Evolutionary conservation across 768 basidiomycete genomes (phyloP).

Genomic region (Trametes gibbosa): DNA sequence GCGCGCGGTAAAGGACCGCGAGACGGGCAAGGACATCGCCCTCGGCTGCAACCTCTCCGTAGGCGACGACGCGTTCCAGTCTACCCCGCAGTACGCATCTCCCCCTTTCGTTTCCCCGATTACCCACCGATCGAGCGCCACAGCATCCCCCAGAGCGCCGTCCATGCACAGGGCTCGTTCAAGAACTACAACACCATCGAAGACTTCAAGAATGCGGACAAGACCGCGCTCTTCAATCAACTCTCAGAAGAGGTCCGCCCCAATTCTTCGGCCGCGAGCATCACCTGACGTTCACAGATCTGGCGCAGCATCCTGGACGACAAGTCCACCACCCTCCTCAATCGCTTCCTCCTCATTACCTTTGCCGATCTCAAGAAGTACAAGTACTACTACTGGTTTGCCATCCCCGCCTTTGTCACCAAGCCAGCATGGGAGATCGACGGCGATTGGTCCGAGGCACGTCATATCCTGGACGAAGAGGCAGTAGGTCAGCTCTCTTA

Average conservation of each 20-base stretch:
- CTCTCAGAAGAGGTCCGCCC: constrained; percentile 61
- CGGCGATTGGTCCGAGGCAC: constrained; percentile 57
- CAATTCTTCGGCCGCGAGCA: no score
- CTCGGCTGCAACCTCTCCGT: constrained; percentile 67
- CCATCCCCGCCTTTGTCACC: constrained; percentile 87
- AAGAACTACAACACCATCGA: constrained; percentile 98
- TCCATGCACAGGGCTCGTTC: constrained; percentile 59
- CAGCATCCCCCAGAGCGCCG: constrained; percentile 41
- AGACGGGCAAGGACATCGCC: constrained; percentile 70
- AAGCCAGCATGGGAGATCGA: constrained; percentile 89
- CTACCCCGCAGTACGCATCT: constrained; percentile 41
- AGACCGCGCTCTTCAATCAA: constrained; percentile 79
- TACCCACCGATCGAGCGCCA: constrained; percentile 31
- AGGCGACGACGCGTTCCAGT: constrained; percentile 62
- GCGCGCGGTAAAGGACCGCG: constrained; percentile 69
- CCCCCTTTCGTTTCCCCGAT: no score
- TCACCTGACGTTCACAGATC: constrained; percentile 44
- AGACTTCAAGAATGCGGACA: constrained; percentile 88
- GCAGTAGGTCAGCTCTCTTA: constrained; percentile 33
- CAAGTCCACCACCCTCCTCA: constrained; percentile 56
- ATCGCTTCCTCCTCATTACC: constrained; percentile 84
- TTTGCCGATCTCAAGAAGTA: constrained; percentile 99
- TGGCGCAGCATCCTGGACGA: constrained; percentile 59
- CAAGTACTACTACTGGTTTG: constrained; percentile 97
- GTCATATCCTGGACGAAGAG: constrained; percentile 40